Percentiles rank a stretch among this genome's conserved stretches.
Evolutionary conservation across 768 basidiomycete species (phyloP).

Genomic region (Pisolithus microcarpus): DNA sequence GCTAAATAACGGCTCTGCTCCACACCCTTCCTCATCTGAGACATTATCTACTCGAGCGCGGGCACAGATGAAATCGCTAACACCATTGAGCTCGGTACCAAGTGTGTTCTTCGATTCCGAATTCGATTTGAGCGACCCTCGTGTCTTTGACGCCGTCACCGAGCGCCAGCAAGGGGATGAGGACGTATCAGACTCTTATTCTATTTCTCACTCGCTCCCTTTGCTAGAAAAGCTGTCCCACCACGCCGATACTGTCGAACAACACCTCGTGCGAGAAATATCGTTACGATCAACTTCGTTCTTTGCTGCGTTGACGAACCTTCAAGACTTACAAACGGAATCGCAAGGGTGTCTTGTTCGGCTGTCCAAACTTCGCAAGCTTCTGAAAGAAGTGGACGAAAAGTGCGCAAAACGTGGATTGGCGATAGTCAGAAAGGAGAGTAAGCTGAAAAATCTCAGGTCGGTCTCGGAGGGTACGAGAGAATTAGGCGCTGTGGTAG

Average conservation of each 20-base stretch:
- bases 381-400: conserved; percentile 71
- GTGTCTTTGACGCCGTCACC: conserved; percentile 71
- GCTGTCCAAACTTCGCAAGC: conserved; percentile 61
- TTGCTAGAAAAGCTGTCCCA: conserved; percentile 87
- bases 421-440: conserved; percentile 59
- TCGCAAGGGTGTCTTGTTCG: conserved; percentile 75
- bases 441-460: conserved; percentile 52
- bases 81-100: conserved; percentile 72
- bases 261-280: conserved; percentile 91
- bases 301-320: conserved; percentile 91
- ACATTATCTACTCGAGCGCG: conserved; percentile 18
- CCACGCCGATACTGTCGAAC: conserved; percentile 88
- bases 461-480: conserved; percentile 55
- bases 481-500: conserved; percentile 63
- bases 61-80: conserved; percentile 41
- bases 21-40: conserved; percentile 2
- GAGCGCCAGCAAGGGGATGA: conserved; percentile 40
- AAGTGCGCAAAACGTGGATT: conserved; percentile 75
- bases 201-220: conserved; percentile 61
- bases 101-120: conserved; percentile 67
- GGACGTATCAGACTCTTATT: conserved; percentile 45
- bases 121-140: conserved; percentile 80
- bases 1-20: conserved; percentile 11
- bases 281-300: conserved; percentile 86
- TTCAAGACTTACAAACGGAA: conserved; percentile 87